Conservation (phyloP, 2,329 filamentous ascomycete species). For the Microcyclosporella mali region DNA sequence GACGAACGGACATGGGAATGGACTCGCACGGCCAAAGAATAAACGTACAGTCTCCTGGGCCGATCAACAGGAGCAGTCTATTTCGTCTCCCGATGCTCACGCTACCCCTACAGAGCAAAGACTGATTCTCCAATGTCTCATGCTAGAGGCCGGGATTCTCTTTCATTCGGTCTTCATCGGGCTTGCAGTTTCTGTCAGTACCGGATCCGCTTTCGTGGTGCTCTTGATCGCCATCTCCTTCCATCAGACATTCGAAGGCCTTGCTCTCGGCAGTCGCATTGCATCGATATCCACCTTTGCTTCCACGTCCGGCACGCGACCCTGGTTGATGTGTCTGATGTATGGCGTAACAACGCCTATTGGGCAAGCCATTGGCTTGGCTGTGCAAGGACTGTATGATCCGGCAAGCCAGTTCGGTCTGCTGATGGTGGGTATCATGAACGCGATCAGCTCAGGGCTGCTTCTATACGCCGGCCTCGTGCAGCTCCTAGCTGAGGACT, state of each 20-base stretch:
- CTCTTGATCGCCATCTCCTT: conserved; percentile 65
- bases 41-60: conserved; percentile 19
- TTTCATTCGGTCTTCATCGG: conserved; percentile 74
- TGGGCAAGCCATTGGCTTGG: conserved; percentile 46
- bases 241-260: conserved; percentile 64
- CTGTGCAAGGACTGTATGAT: conserved; percentile 47
- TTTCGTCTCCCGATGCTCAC: conserved; percentile 9
- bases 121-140: conserved; percentile 64
- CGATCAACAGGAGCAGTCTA: conserved; percentile 7
- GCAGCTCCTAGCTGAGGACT: conserved; percentile 46
- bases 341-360: conserved; percentile 54
- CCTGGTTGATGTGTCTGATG: conserved; percentile 63
- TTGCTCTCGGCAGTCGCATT: conserved; percentile 65
- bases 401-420: conserved; percentile 43
- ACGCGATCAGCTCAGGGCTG: conserved; percentile 44
- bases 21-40: conserved; percentile 9
- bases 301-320: conserved; percentile 58
- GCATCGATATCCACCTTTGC: conserved; percentile 66
- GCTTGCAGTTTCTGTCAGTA: conserved; percentile 65
- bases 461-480: conserved; percentile 47
- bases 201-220: conserved; percentile 58
- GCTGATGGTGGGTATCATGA: conserved; percentile 47
- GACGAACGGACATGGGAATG: conserved; percentile 11
- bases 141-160: conserved; percentile 70
- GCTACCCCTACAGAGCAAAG: conserved; percentile 46